Percentiles rank a stretch among this genome's conserved stretches.
These are phyloP conservation scores for Cystofilobasidium ferigula DNA, from an alignment of 768 basidiomycete genomes.

Conservation along the genomic window DNA sequence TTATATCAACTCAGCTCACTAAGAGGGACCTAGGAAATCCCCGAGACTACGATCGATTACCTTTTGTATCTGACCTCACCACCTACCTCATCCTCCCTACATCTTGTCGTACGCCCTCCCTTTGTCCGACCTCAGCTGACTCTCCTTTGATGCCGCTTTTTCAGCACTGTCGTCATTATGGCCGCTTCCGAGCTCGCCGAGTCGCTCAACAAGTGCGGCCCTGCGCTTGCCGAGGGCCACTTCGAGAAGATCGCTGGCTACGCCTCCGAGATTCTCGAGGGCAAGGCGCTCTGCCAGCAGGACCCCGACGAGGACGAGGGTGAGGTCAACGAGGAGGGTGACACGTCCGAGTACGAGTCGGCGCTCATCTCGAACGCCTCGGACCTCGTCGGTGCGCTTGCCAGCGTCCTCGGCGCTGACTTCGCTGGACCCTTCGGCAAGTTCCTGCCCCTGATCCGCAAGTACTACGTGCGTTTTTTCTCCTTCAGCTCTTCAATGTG, in stretches of 20 bases:
- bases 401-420: slow-evolving; percentile 69
- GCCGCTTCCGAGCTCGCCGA: slow-evolving; percentile 82
- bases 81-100: slow-evolving; percentile 19
- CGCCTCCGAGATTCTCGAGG: slow-evolving; percentile 73
- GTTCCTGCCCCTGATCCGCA: slow-evolving; percentile 82
- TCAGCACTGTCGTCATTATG: slow-evolving; percentile 72
- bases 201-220: slow-evolving; percentile 82
- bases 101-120: slow-evolving; percentile 21
- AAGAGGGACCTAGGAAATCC: slow-evolving; percentile 48
- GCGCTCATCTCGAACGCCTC: slow-evolving; percentile 87
- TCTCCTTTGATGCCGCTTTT: slow-evolving; percentile 24
- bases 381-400: slow-evolving; percentile 82
- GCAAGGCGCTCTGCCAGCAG: slow-evolving; percentile 91
- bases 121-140: slow-evolving; percentile 18
- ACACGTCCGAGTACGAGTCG: slow-evolving; percentile 78
- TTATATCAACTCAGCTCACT: slow-evolving; percentile 64
- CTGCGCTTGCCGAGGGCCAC: slow-evolving; percentile 65
- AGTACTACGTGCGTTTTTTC: slow-evolving; percentile 66
- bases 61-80: slow-evolving; percentile 38
- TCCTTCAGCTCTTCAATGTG: background rate
- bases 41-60: slow-evolving; percentile 48
- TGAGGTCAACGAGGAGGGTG: slow-evolving; percentile 46
- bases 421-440: slow-evolving; percentile 68
- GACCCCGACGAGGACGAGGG: slow-evolving; percentile 85
- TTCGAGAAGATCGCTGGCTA: slow-evolving; percentile 68